Percentiles rank a stretch among this genome's conserved stretches.
phyloP scores from a whole-genome alignment of 2,329 filamentous ascomycete species.

The Akanthomyces uredinophilus region DNA sequence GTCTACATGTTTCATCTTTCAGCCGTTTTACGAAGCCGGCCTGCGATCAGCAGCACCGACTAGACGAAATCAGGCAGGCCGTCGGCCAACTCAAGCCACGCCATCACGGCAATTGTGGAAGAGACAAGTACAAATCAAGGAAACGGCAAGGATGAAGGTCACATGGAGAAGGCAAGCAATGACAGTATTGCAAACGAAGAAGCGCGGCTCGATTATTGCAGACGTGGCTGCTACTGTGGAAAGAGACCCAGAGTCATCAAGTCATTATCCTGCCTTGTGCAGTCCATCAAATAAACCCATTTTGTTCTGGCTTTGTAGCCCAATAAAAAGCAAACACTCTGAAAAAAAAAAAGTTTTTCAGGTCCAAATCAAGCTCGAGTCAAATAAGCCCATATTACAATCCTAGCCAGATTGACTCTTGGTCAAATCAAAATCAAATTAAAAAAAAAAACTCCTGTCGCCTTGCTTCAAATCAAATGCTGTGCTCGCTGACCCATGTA shows the following conservation, averaged over 20 bases:
- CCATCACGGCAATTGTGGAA: background rate
- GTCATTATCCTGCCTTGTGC: background rate
- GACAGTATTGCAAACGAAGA: background rate
- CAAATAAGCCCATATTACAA: constrained; percentile 7
- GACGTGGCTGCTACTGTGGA: constrained; percentile 9
- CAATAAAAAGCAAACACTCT: constrained; percentile 7
- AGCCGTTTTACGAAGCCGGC: background rate
- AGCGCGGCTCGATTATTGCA: constrained; percentile 11
- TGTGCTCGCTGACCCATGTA: constrained; percentile 16
- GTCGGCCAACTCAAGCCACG: background rate
- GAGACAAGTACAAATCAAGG: background rate
- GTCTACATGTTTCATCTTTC: background rate
- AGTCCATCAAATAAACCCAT: constrained; percentile 10
- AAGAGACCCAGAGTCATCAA: constrained; percentile 6
- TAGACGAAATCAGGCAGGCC: background rate
- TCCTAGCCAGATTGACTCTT: constrained; percentile 6
- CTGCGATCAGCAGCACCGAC: background rate
- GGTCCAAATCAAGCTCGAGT: background rate
- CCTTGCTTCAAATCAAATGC: constrained; percentile 14
- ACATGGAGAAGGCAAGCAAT: background rate
- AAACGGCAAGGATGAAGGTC: background rate
- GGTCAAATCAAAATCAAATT: constrained; percentile 11
- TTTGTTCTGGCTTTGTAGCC: constrained; percentile 9
- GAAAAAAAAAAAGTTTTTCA: constrained; percentile 8
- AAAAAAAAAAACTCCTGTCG: constrained; percentile 13